Evolutionary conservation across 805 yeast species (phyloP), one percentile per base, ranked within the genome.

Genomic region (Ogataea neopini): DNA sequence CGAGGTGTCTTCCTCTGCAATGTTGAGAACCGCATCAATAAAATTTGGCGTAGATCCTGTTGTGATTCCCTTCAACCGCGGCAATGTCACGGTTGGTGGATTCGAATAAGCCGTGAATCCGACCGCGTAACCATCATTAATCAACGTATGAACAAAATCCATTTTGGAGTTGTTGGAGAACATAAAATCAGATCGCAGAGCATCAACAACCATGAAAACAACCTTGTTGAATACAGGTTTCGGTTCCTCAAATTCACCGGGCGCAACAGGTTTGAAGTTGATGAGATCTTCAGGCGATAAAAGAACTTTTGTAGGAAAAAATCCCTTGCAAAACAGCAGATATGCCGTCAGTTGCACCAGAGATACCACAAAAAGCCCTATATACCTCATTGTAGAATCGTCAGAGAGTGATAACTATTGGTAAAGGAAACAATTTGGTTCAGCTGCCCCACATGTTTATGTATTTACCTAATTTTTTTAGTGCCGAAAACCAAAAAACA

Each of bases 51-150:
- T 84, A 0, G 97, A 86, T 0, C 99, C 99, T 0, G 97, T 89
- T 0, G 97, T 88, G 19, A 91, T 79, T 7, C 96, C 97, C 66
- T 94, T 94, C 43, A 94, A 72, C 49, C 99, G 76, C 0, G 99
- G 99, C 32, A 94, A 71, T 0, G 99, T 94, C 8, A 94, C 99
- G 0, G 99, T 94, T 2, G 99, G 99, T 1, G 99, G 98, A 53
- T 87, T 86, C 1, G 97, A 84, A 63, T 75, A 87, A 0, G 96
- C 96, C 0, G 99, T 94, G 64, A 81, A 91, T 0, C 97, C 97
- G 42, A 91, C 59, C 0, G 94, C 98, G 29, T 74, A 58, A 9
- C 96, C 95, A 0, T 72, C 55, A 44, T 78, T 75, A 7, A 92
- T 69, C 48, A 91, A 67, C 1, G 67, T 52, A 54, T 92, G 98